phyloP scores from a whole-genome alignment of 306 rosid species.

The Delonix regia region DNA sequence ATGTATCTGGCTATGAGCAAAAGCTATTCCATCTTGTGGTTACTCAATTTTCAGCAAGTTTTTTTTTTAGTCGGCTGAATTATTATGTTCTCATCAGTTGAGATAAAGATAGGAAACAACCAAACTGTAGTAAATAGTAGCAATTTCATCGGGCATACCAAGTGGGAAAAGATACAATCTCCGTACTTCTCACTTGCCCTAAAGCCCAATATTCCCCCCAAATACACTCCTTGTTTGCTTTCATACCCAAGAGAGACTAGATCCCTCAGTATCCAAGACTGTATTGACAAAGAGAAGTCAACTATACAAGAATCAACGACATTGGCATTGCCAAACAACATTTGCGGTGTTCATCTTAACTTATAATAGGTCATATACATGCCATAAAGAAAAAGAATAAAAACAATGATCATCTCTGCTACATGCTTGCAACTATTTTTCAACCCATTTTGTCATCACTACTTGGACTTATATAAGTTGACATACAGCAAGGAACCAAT shows the following conservation, averaged over 20 bases:
- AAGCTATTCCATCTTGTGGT: not conserved
- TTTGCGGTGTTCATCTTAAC: too few relatives aligned
- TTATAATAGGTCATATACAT: too few relatives aligned
- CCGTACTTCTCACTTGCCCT: not conserved
- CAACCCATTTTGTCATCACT: not conserved
- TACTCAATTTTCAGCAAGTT: not conserved
- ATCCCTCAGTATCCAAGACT: not conserved
- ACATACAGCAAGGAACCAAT: not conserved
- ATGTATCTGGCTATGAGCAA: not conserved
- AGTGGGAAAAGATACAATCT: not conserved
- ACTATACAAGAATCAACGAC: not conserved
- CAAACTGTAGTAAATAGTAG: not conserved
- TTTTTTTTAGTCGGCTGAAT: not conserved
- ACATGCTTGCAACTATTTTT: constrained; percentile 8
- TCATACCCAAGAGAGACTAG: not conserved
- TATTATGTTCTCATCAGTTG: not conserved
- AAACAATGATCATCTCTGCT: not conserved
- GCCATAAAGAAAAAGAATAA: too few relatives aligned
- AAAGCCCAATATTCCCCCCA: not conserved
- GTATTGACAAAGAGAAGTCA: not conserved
- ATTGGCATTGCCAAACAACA: not conserved
- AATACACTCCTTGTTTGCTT: not conserved
- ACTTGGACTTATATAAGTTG: not conserved
- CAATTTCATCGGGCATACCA: constrained; percentile 9
- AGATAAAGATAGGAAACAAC: not conserved